Evolutionary conservation across 1,284 basidiomycete genomes (phyloP).

Genomic region (Apiotrichum akiyoshidainum): DNA sequence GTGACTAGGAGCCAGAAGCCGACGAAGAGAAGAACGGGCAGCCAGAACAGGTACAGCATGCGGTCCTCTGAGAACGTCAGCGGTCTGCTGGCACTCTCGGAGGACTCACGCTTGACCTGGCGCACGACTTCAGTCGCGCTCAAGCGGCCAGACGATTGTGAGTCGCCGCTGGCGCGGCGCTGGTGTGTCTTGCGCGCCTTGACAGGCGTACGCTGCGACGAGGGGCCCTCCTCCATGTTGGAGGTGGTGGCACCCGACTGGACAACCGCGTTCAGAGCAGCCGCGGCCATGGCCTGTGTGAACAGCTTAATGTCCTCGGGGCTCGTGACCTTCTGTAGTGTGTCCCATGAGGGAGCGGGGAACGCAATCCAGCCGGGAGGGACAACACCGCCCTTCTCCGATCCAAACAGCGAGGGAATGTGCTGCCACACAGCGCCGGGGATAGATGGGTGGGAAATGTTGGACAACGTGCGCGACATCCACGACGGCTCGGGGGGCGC

Average conservation of each 20-base stretch:
- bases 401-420: constrained; percentile 20
- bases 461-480: constrained; percentile 43
- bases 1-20: constrained; percentile 48
- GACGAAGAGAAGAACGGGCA: constrained; percentile 67
- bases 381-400: constrained; percentile 9
- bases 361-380: constrained; percentile 40
- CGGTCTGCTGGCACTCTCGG: background rate
- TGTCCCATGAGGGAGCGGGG: constrained; percentile 47
- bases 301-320: constrained; percentile 47
- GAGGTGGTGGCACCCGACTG: constrained; percentile 39
- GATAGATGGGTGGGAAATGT: constrained; percentile 33
- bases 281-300: constrained; percentile 47
- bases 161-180: constrained; percentile 18
- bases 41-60: constrained; percentile 91
- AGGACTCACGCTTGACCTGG: constrained; percentile 57
- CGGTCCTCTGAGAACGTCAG: constrained; percentile 64
- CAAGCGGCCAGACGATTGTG: constrained; percentile 13
- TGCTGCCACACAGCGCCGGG: constrained; percentile 40
- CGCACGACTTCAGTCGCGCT: constrained; percentile 26
- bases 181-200: constrained; percentile 11
- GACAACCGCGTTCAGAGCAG: constrained; percentile 45
- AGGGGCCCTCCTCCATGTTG: constrained; percentile 7
- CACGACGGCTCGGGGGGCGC: constrained; percentile 34
- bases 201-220: constrained; percentile 6
- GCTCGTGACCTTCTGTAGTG: constrained; percentile 38